Base-by-base conservation (phyloP, 2,329 filamentous ascomycete species). In the Colletotrichum sojae region DNA sequence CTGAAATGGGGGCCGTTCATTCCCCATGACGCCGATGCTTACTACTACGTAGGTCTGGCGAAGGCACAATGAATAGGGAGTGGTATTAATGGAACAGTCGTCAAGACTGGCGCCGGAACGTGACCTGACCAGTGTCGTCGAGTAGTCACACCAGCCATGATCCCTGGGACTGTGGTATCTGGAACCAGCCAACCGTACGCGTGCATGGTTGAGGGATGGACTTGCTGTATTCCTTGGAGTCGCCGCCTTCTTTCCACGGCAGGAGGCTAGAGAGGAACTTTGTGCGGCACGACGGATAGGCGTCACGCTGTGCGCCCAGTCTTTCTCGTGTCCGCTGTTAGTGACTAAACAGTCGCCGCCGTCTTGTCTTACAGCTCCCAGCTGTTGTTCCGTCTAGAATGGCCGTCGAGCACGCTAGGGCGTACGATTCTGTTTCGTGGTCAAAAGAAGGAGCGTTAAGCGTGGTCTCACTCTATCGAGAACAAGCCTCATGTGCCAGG, bases 231-330 rank as follows among this genome's bases (percentile, higher is more conserved):
- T 43, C 48, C 43, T 9, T 59, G 48, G 39, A 27, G 49, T 39
- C 25, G 12, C 40, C 13, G 31, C 27, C 49, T 45, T 52, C 20
- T 63, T 56, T 52, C 18, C 45, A 67, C 31, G 36, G 67, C 54
- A 56, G 52, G 45, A 63, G 55, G 63, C 62, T 58, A 58, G 48
- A 22, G 39, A 61, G 20, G 31, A 68, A 70, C 57, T 67, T 58
- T 70, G 63, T 63, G 20, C 48, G 63, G 36, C 52, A n/a, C 45
- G 16, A n/a, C n/a, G 52, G 25, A 46, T 31, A 27, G 61, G 22
- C 22, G n/a, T 27, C 36, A 18, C 22, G 51, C 43, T 57, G 51
- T 66, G 40, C 40, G 18, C 27, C 61, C 36, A 52, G 43, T 53
- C 48, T 51, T 43, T 48, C 57, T 63, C 52, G 58, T 63, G 36